Evolutionary conservation across 2,329 filamentous ascomycete genomes (phyloP).

Genomic region (Trichoderma semiorbis): DNA sequence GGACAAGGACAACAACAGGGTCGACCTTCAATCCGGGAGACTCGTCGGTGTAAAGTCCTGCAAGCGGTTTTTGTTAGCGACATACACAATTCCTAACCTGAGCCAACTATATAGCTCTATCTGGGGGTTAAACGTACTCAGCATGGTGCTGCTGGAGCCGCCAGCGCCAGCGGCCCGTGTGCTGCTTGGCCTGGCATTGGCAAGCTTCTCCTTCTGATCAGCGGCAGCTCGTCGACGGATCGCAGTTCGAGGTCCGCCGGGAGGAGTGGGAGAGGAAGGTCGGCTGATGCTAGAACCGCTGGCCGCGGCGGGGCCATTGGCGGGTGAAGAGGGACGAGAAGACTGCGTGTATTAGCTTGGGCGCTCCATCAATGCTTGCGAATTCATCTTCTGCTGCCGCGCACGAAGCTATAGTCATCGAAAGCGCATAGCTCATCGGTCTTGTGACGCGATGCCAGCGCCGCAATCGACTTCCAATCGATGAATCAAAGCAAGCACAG

Average conservation of each 20-base stretch:
- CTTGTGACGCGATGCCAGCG: conserved; percentile 15
- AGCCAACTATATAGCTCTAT: background rate
- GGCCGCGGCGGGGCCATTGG: conserved; percentile 53
- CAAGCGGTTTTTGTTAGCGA: background rate
- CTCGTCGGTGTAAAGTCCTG: conserved; percentile 95
- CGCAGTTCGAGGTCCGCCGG: conserved; percentile 90
- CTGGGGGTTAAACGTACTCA: conserved; percentile 62
- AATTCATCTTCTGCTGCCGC: background rate
- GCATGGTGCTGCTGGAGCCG: conserved; percentile 96
- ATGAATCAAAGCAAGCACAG: background rate
- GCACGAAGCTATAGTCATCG: background rate
- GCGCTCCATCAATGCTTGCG: background rate
- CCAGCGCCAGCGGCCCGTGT: conserved; percentile 92
- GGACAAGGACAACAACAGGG: conserved; percentile 91
- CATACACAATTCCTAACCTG: background rate
- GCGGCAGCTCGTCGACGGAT: conserved; percentile 93
- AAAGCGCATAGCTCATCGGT: conserved; percentile 2
- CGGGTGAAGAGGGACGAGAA: conserved; percentile 58
- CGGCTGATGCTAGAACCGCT: conserved; percentile 70
- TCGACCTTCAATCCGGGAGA: conserved; percentile 96
- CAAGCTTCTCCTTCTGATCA: conserved; percentile 95
- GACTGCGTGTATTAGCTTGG: conserved; percentile 37
- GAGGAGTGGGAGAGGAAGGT: conserved; percentile 80
- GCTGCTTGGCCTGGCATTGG: conserved; percentile 88
- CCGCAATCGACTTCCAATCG: background rate